Base-by-base conservation (phyloP, 2,329 filamentous ascomycete genomes). In the Raffaelea deltoideospora region DNA sequence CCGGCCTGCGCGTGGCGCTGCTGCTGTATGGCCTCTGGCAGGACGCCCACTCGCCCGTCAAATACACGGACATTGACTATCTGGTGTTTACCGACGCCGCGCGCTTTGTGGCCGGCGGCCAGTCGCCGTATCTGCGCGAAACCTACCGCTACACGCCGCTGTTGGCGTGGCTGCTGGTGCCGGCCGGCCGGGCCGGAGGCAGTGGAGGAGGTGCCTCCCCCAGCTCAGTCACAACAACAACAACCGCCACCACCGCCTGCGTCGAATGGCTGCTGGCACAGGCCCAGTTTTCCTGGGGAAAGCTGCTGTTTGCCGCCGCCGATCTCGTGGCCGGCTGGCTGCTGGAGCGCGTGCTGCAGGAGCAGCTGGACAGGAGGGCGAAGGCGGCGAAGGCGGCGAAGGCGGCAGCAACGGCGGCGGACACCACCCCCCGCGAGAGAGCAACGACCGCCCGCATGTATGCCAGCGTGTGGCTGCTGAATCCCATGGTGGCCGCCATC, bases 61-160 rank as follows among this genome's bases (percentile, higher is more conserved):
- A 96, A 61, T 98, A 96, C 64, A 98, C 90, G 35, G 90, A 98
- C 59, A 95, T 98, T 50, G 90, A 98, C 66, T 98, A 98, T 60
- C 76, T 86, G 45, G 90, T 98, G 55, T 98, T 98, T 65, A 96
- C 90, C 34, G 88, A 96, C 56, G 90, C 90, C 20, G 75, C 90
- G 3, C 80, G 82, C 45, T 88, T 81, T 57, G 58, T 84, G 31
- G 61, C 76, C 4, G 63, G 58, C n/a, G 40, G 35, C 26, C 59
- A 62, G 33, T 83, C 82, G 0, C 90, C 90, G 2, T 98, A 98
- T 55, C 69, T 72, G 29, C 76, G 90, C 37, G 88, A 90, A 51
- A 98, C 90, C 0, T 98, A 98, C 63, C 81, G 90, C 41, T 98
- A 98, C 63, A 96, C 90, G 21, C 90, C 90, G 0, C 65, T 98